Conservation (phyloP, 345 rosid species). For the Acer saccharum region DNA sequence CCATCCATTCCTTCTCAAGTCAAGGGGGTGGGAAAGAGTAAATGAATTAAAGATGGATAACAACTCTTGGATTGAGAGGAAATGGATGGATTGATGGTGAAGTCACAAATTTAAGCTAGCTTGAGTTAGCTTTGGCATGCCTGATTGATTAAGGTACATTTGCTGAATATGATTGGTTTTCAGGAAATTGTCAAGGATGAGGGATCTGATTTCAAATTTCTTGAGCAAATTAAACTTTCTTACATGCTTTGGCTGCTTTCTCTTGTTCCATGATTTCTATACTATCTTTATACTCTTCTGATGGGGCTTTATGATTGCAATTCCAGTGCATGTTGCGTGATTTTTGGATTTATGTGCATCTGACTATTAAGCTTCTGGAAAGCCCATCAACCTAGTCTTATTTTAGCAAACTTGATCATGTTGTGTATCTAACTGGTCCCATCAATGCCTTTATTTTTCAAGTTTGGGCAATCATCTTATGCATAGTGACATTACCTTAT, state of each 20-base stretch:
- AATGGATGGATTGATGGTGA: background rate
- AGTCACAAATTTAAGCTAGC: background rate
- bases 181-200: background rate
- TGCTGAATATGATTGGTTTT: background rate
- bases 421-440: background rate
- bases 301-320: background rate
- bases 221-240: background rate
- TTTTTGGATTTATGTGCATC: background rate
- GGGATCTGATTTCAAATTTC: background rate
- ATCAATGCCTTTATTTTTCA: background rate
- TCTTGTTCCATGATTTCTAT: background rate
- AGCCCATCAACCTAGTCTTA: background rate
- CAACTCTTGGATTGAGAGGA: background rate
- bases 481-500: background rate
- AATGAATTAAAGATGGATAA: background rate
- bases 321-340: background rate
- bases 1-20: background rate
- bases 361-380: background rate
- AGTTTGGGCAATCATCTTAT: background rate
- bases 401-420: background rate
- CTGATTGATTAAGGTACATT: background rate
- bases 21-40: background rate
- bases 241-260: background rate
- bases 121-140: background rate
- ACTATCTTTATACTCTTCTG: background rate